Evolutionary conservation across 2,329 filamentous ascomycete species (phyloP).

Genomic region (Colletotrichum nymphaeae): DNA sequence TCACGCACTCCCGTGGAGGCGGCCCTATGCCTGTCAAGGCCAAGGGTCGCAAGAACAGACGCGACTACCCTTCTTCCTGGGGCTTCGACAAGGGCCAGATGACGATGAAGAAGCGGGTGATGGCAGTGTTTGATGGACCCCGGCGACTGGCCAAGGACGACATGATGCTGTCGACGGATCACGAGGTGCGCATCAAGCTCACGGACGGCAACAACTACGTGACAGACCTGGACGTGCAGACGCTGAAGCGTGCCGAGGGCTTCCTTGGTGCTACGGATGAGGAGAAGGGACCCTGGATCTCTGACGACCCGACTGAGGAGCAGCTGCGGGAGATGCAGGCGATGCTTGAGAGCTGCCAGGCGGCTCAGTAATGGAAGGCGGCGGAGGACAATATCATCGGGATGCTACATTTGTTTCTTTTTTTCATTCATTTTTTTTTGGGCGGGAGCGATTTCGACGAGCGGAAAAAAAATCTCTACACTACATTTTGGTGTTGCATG

Average conservation of each 20-base stretch:
- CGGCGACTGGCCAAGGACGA: conserved; percentile 96
- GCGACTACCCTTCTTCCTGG: conserved; percentile 94
- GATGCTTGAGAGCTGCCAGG: conserved; percentile 48
- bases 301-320: conserved; percentile 74
- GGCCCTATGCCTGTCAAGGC: conserved; percentile 66
- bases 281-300: conserved; percentile 88
- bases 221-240: conserved; percentile 93
- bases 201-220: conserved; percentile 83
- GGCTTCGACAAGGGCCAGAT: conserved; percentile 92
- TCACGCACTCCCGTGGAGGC: conserved; percentile 83
- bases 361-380: conserved; percentile 33
- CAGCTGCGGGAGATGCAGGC: conserved; percentile 71
- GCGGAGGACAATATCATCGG: neutral
- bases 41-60: conserved; percentile 87
- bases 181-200: conserved; percentile 89
- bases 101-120: conserved; percentile 97
- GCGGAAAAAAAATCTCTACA: neutral
- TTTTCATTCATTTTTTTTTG: neutral
- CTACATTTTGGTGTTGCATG: neutral
- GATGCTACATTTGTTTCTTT: neutral
- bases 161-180: conserved; percentile 97
- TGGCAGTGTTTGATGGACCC: conserved; percentile 90
- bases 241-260: conserved; percentile 86
- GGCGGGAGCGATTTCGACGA: conserved; percentile 3
- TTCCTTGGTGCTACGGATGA: conserved; percentile 83